These are phyloP conservation scores for Corymbia citriodora DNA, from an alignment of 441 rosid species.

Conservation along the genomic window DNA sequence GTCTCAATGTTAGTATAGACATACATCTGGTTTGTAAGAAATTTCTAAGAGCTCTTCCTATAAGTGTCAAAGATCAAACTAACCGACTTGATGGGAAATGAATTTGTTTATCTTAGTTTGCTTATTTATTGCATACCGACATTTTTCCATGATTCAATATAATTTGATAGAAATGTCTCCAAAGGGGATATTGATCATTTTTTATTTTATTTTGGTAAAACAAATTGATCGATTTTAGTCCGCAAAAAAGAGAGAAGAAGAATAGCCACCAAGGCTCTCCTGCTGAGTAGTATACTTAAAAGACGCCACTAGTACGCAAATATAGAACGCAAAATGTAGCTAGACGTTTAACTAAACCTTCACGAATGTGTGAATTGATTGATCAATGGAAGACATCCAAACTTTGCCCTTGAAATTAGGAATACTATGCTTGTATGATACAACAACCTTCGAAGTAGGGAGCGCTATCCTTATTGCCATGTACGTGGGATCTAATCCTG, in stretches of 20 bases:
- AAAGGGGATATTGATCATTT: not conserved
- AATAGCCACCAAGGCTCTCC: not conserved
- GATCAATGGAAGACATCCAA: not conserved
- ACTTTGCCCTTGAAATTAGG: not conserved
- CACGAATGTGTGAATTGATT: not conserved
- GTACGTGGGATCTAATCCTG: not conserved
- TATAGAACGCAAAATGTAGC: not conserved
- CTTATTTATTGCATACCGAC: not conserved
- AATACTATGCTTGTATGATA: not conserved
- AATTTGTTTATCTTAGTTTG: not conserved
- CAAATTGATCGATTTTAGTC: not conserved
- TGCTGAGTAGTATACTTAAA: not conserved
- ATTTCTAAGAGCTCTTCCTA: not conserved
- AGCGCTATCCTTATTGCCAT: not conserved
- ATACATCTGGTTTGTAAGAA: not conserved
- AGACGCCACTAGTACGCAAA: not conserved
- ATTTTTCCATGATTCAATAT: not conserved
- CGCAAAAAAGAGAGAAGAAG: not conserved
- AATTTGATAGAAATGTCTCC: not conserved
- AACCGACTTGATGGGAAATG: not conserved
- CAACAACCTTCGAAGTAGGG: not conserved
- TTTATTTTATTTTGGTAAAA: not conserved
- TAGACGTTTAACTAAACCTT: not conserved
- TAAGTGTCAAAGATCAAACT: not conserved
- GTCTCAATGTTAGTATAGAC: not conserved